These are phyloP conservation scores for Rubia peregrina DNA, from an alignment of 305 asterid genomes.

Conservation along the genomic window DNA sequence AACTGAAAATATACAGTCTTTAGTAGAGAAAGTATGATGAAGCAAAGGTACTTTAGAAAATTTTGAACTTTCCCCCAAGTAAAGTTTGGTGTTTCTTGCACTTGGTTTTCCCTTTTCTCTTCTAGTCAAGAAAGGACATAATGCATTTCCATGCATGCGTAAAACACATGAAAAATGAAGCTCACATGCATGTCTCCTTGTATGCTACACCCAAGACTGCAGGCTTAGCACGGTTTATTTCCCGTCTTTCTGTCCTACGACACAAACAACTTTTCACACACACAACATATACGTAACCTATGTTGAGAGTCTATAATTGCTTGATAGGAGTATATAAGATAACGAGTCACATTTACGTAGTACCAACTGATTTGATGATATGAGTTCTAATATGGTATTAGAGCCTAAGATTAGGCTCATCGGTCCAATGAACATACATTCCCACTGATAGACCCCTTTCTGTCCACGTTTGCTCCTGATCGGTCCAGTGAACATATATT, in stretches of 20 bases:
- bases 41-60: neutral
- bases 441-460: too few species aligned
- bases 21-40: neutral
- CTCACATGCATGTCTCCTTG: neutral
- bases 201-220: neutral
- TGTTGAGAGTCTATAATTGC: too few species aligned
- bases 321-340: too few species aligned
- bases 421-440: too few species aligned
- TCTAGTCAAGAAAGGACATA: conserved; percentile 13
- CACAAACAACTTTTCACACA: neutral
- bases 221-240: conserved; percentile 6
- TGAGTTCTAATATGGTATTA: too few species aligned
- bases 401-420: too few species aligned
- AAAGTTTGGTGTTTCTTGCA: neutral
- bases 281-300: neutral
- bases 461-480: too few species aligned
- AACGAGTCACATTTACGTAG: too few species aligned
- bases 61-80: neutral
- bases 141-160: conserved; percentile 12
- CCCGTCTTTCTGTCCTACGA: conserved; percentile 11
- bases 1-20: too few species aligned
- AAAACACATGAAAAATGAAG: neutral
- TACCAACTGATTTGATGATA: too few species aligned
- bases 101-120: neutral
- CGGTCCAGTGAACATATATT: too few species aligned